Evolutionary conservation across 2,329 filamentous ascomycete genomes (phyloP).

Genomic region (Cercospora berteroae): DNA sequence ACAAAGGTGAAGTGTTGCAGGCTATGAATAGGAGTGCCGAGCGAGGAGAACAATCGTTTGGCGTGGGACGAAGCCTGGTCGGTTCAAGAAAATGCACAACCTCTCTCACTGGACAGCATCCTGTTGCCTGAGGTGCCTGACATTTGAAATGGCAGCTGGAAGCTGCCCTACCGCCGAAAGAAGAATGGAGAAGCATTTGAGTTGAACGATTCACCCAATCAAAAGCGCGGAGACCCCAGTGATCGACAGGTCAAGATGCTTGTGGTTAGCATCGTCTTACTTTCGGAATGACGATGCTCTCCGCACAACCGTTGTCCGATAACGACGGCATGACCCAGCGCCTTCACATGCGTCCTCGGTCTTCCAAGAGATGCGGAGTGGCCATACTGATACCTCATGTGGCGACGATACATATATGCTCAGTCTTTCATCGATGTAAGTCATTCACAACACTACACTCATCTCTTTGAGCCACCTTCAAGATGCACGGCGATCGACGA

Average conservation of each 20-base stretch:
- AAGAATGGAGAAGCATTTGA: conserved; percentile 8
- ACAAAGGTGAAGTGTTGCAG: neutral
- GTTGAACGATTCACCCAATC: conserved; percentile 12
- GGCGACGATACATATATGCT: conserved; percentile 5
- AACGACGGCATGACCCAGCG: conserved; percentile 10
- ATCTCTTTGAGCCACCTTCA: conserved; percentile 1
- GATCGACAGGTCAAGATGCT: conserved; percentile 9
- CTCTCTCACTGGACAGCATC: conserved; percentile 6
- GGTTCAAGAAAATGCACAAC: neutral
- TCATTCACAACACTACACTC: neutral
- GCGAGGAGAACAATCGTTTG: neutral
- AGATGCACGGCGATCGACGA: conserved; percentile 18
- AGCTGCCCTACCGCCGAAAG: conserved; percentile 1
- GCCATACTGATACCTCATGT: conserved; percentile 8
- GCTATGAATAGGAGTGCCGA: neutral
- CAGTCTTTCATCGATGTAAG: neutral
- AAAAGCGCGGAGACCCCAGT: neutral
- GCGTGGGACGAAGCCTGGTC: neutral
- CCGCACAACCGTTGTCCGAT: conserved; percentile 1
- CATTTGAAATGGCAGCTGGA: neutral
- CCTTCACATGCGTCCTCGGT: conserved; percentile 15
- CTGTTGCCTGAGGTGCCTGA: conserved; percentile 10
- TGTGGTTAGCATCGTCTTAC: conserved; percentile 1
- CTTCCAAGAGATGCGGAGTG: conserved; percentile 8
- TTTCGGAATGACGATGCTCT: conserved; percentile 12